phyloP scores from a whole-genome alignment of 2,329 filamentous ascomycete genomes.

The Metarhizium humberi region DNA sequence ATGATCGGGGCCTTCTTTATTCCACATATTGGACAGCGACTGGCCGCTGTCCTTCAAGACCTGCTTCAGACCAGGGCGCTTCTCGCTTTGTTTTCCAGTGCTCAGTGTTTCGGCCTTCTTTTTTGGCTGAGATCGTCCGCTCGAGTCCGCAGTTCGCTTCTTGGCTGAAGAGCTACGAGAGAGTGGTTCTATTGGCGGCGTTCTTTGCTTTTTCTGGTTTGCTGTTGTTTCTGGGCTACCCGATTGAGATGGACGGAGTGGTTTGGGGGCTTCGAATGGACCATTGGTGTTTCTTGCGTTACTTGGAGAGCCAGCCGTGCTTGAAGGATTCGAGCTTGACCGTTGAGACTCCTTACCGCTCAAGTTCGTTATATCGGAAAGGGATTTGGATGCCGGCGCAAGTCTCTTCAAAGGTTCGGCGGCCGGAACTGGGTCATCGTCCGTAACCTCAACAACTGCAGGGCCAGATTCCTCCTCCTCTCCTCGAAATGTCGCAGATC shows the following conservation, averaged over 20 bases:
- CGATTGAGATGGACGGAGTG: not conserved
- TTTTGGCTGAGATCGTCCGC: constrained; percentile 14
- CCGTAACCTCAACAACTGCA: constrained; percentile 17
- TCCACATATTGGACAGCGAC: constrained; percentile 38
- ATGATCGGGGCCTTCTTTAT: constrained; percentile 30
- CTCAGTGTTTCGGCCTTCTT: constrained; percentile 17
- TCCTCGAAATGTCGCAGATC: constrained; percentile 28
- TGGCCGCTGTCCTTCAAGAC: constrained; percentile 42
- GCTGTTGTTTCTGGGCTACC: constrained; percentile 13
- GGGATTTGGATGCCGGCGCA: not conserved
- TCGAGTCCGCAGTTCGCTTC: not conserved
- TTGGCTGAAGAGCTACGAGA: constrained; percentile 9
- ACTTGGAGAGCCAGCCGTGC: constrained; percentile 3
- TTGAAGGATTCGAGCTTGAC: constrained; percentile 2
- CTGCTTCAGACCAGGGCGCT: constrained; percentile 26
- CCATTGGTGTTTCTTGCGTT: constrained; percentile 12
- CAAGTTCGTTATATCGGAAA: not conserved
- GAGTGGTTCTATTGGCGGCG: constrained; percentile 19
- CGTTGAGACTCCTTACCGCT: not conserved
- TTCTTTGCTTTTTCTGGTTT: constrained; percentile 38
- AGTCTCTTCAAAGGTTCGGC: not conserved
- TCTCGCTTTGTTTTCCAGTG: constrained; percentile 12
- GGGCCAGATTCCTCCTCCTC: constrained; percentile 19
- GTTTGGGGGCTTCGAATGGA: not conserved
- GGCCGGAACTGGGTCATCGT: constrained; percentile 11